These are phyloP conservation scores for Baorangia bicolor DNA, from an alignment of 768 basidiomycete genomes.

Conservation along the genomic window DNA sequence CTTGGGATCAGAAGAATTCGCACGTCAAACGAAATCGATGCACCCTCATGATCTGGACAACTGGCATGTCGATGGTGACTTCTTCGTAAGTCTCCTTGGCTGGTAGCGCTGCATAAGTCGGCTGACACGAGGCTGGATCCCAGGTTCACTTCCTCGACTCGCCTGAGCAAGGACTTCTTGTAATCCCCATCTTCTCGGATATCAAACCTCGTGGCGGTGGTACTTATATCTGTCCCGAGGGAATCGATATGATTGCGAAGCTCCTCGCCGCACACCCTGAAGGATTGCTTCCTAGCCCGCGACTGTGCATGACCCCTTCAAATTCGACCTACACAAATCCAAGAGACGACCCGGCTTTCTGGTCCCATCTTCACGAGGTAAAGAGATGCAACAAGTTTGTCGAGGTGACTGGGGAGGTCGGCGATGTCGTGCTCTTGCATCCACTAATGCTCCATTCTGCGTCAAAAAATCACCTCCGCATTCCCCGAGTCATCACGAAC, in stretches of 20 bases:
- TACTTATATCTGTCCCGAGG: constrained; percentile 1
- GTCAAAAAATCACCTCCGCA: constrained; percentile 55
- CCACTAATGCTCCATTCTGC: constrained; percentile 67
- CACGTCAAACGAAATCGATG: not conserved
- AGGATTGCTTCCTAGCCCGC: not conserved
- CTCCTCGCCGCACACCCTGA: not conserved
- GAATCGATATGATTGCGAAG: constrained; percentile 5
- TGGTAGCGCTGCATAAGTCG: not conserved
- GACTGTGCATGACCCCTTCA: not conserved
- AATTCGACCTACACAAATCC: constrained; percentile 5
- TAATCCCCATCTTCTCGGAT: constrained; percentile 11
- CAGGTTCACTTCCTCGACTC: constrained; percentile 14
- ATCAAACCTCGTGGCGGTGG: constrained; percentile 4
- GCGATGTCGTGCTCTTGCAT: constrained; percentile 34
- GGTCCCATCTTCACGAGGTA: constrained; percentile 6
- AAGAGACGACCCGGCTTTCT: not conserved
- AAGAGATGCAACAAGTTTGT: not conserved
- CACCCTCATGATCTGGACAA: constrained; percentile 1
- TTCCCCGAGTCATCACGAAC: constrained; percentile 63
- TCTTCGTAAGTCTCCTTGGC: not conserved
- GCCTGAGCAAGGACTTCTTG: constrained; percentile 1
- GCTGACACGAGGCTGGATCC: not conserved
- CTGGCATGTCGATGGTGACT: constrained; percentile 4
- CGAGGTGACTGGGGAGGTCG: constrained; percentile 4
- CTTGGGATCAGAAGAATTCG: constrained; percentile 7